Evolutionary conservation across 352 stramenopile species (phyloP), one percentile per base, ranked within the genome.

Genomic region (Phytophthora foliorum): DNA sequence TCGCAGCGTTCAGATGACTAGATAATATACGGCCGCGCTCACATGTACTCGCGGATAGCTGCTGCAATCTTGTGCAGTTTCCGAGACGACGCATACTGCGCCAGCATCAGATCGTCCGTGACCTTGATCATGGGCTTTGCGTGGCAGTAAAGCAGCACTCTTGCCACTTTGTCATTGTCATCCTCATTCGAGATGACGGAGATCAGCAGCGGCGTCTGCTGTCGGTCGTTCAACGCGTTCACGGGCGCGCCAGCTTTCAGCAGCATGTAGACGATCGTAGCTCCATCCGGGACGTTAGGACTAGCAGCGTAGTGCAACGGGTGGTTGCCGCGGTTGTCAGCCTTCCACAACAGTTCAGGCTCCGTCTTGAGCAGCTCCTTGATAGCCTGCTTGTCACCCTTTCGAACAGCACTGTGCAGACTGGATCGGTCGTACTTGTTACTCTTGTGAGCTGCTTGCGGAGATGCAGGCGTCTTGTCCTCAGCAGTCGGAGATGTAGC

Each of bases 231-330:
- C 16, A 72, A 27, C 8, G 77, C 77, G 63, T 90, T 90, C 21
- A 82, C 75, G 24, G 77, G 73, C 36, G 81, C 78, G 8, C 79
- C 79, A 21, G 77, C 79, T 42, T 78, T 80, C 25, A 90, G 66
- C 59, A 90, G 64, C 62, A 75, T 64, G 58, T 82, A 84, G 25
- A 82, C 61, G 9, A 84, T 72, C n/a, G 76, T 67, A 10, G 57
- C 56, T 38, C 70, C 65, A 24, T 85, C 62, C 3, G 69, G 64
- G 19, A 71, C 72, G n/a, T 56, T 69, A 4, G 67, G 66, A 44
- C 79, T 84, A 22, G 75, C 79, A 1, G 81, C 81, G 53, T 90
- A 90, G 52, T 90, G 81, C 42, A 90, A 63, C n/a, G 81, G 77
- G 42, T 83, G 79, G 60, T 90, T 90, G 38, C 81, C 81, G 34